Evolutionary conservation across 2,329 filamentous ascomycete genomes (phyloP), one percentile per base, ranked within the genome.

Genomic region (Alternaria dauci): DNA sequence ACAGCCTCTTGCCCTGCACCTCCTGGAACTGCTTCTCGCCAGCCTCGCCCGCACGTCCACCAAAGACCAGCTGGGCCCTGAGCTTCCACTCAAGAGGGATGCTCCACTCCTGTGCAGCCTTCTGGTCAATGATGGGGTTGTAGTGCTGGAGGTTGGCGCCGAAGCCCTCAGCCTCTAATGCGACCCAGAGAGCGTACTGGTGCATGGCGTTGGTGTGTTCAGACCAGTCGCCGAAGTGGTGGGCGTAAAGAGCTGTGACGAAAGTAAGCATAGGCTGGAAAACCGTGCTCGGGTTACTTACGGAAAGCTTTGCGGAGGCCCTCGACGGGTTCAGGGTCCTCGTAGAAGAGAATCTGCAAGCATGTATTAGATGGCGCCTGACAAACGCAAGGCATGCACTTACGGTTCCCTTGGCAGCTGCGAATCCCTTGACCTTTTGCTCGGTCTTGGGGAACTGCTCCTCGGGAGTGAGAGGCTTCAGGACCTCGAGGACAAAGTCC

Each of bases 121-220:
- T 87, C 67, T 85, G 84, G 81, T 96, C 91, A 70, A 96, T 87
- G 59, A 97, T 80, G 20, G 93, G 93, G 86, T 93, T 95, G 85
- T 96, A 96, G 83, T 97, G 93, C 85, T 97, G 93, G 54, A 97
- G 85, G 85, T 94, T 96, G 76, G 90, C 91, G 67, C 93, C 93
- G 58, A 96, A 87, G 30, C 93, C 93, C 77, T 95, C 92, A 62
- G 89, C 85, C 81, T 94, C 91, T 58, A 97, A 87, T 4, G 89
- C 91, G 18, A 89, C 89, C 93, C 93, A 97, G 69, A 93, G 77
- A 67, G 88, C 83, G 81, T 87, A 91, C 83, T 97, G 91, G 74
- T 92, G 87, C 88, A 97, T 97, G 79, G 86, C 94, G 77, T 86
- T 86, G 65, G 89, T 88, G 81, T 97, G 92, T 65, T 86, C 82